Percentiles rank a stretch among this genome's conserved stretches.
Conservation (phyloP, 192 early-diverging fungal species). For the Linnemannia hyalina region DNA sequence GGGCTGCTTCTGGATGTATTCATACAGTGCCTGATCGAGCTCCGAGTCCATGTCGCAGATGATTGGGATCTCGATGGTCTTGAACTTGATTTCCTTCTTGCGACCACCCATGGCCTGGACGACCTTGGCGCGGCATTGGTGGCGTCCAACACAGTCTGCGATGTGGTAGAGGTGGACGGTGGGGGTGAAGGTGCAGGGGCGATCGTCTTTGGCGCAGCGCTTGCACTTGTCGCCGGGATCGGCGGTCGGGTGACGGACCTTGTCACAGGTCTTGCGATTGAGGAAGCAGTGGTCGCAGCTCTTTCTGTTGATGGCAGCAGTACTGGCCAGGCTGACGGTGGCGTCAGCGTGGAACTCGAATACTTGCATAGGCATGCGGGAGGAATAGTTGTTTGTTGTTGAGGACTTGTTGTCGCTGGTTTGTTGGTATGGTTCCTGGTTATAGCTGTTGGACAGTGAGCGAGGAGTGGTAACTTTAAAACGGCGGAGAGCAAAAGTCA, state of each 20-base stretch:
- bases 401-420: background rate
- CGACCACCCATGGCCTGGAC: slow-evolving; percentile 56
- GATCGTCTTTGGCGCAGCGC: slow-evolving; percentile 47
- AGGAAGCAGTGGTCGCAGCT: slow-evolving; percentile 54
- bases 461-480: background rate
- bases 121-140: slow-evolving; percentile 54
- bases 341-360: slow-evolving; percentile 56
- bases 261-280: slow-evolving; percentile 55
- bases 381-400: background rate
- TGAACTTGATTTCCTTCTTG: slow-evolving; percentile 55
- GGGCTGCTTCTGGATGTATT: slow-evolving; percentile 51
- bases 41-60: slow-evolving; percentile 54
- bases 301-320: slow-evolving; percentile 54
- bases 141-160: slow-evolving; percentile 55
- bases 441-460: background rate
- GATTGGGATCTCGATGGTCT: slow-evolving; percentile 54
- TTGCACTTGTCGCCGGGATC: slow-evolving; percentile 50
- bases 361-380: slow-evolving; percentile 47
- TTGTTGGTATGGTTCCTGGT: background rate
- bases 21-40: slow-evolving; percentile 39
- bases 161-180: slow-evolving; percentile 54
- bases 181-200: slow-evolving; percentile 52
- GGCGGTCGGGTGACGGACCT: slow-evolving; percentile 34
- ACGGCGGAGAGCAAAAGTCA: background rate
- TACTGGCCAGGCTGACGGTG: slow-evolving; percentile 44